Evolutionary conservation across 1,139 yeast genomes (phyloP), one percentile per base, ranked within the genome.

Genomic region (Protomyces inouyei): DNA sequence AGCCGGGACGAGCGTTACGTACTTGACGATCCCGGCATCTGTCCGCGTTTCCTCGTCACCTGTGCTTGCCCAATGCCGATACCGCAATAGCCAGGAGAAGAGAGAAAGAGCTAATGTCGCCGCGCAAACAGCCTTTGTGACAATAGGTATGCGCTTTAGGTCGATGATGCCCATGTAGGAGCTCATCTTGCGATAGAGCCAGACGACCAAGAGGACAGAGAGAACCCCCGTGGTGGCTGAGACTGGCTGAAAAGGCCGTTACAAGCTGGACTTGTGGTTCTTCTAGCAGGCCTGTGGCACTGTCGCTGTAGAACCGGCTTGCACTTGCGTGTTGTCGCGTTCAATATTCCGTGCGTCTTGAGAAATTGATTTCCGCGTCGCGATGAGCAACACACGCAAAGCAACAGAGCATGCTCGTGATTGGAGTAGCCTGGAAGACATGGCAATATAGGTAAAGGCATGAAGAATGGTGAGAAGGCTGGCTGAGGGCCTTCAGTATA

Each of bases 1-100:
- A 25, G 80, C 76, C 3, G 97, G 96, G 4, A 89, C 82, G 73
- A 89, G 77, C 73, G 88, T 92, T 64, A 90, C 71, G 64, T 28
- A 9, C 25, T n/a, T 21, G 6, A 37, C 32, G 52, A 37, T 8
- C 8, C 38, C 28, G 32, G 12, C 14, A 25, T 52, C 36, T 21
- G 36, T 37, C 1, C 9, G 9, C 14, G 38, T 8, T 12, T 18
- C 28, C 2, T 18, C 12, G 46, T 37, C 43, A 14, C 45, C 45
- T 25, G 61, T 21, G 9, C 28, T n/a, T 35, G 45, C 52, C 16
- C 52, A 54, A 8, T 45, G 21, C 16, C 59, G 43, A 55, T 43
- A 66, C 21, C 48, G 40, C 23, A 59, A 52, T 6, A 45, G 32
- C 55, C 54, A 52, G 57, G 37, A 45, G 9, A 66, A 18, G 21